Evolutionary conservation across 1,139 yeast species (phyloP).

Genomic region (Magnusiomyces clavatus): DNA sequence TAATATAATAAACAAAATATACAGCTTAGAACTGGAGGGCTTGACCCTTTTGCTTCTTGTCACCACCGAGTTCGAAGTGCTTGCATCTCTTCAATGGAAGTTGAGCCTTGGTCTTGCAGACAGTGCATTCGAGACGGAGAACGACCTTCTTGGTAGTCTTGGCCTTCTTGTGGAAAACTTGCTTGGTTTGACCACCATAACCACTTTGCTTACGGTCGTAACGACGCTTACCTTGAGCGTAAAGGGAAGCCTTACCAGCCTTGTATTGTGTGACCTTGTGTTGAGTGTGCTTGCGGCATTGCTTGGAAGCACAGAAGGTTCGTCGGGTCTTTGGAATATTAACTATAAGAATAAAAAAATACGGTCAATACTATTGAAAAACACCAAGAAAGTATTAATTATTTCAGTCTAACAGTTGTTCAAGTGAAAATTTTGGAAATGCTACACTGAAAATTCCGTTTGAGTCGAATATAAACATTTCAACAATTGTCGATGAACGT

Average conservation of each 20-base stretch:
- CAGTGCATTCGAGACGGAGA: conserved; percentile 97
- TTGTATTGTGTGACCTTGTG: conserved; percentile 99
- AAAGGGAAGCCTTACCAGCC: conserved; percentile 99
- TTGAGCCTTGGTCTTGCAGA: conserved; percentile 98
- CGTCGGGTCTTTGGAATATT: conserved; percentile 99
- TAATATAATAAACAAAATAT: conserved; percentile 5
- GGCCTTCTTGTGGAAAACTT: conserved; percentile 99
- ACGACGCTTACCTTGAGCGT: conserved; percentile 99
- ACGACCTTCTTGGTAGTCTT: conserved; percentile 99
- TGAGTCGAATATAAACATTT: no score
- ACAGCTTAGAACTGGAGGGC: conserved; percentile 78
- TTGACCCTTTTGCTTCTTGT: conserved; percentile 99
- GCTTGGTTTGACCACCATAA: conserved; percentile 99
- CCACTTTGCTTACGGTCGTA: conserved; percentile 99
- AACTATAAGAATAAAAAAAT: conserved; percentile 43
- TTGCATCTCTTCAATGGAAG: conserved; percentile 98
- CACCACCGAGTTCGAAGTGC: conserved; percentile 99
- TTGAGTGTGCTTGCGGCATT: conserved; percentile 99
- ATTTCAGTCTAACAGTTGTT: conserved; percentile 20
- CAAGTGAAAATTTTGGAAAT: conserved; percentile 79
- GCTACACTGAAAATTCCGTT: conserved; percentile 48
- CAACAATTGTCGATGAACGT: no score
- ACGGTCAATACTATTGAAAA: no score
- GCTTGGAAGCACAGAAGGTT: conserved; percentile 99
- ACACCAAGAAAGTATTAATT: neutral